Percentiles rank a stretch among this genome's conserved stretches.
phyloP scores from a whole-genome alignment of 2,329 filamentous ascomycete species.

The Raffaelea arxii region DNA sequence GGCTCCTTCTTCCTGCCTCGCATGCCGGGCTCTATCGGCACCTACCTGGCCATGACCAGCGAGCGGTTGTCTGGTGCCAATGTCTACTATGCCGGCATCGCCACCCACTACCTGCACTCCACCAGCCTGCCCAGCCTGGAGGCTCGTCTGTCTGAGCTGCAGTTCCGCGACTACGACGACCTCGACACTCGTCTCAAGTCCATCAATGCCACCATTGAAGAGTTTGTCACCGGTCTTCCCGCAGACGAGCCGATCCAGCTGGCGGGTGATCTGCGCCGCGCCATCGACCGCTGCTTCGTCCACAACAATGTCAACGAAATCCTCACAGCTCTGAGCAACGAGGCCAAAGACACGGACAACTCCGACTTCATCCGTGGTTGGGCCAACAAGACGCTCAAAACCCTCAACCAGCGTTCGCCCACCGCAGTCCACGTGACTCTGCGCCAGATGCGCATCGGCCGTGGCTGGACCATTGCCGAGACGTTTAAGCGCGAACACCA shows the following conservation, averaged over 20 bases:
- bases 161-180: slow-evolving; percentile 69
- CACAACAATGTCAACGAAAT: slow-evolving; percentile 61
- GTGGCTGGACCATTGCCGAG: slow-evolving; percentile 69
- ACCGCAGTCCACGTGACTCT: slow-evolving; percentile 79
- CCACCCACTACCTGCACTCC: slow-evolving; percentile 94
- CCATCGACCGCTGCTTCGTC: slow-evolving; percentile 78
- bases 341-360: slow-evolving; percentile 60
- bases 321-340: slow-evolving; percentile 53
- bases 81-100: slow-evolving; percentile 81
- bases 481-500: slow-evolving; percentile 79
- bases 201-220: slow-evolving; percentile 83
- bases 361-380: slow-evolving; percentile 56
- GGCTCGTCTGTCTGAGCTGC: slow-evolving; percentile 75
- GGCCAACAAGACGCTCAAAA: slow-evolving; percentile 68
- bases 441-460: slow-evolving; percentile 68
- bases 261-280: slow-evolving; percentile 59
- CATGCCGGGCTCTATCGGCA: slow-evolving; percentile 78
- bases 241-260: slow-evolving; percentile 59
- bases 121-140: slow-evolving; percentile 74
- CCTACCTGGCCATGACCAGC: slow-evolving; percentile 88
- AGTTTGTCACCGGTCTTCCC: slow-evolving; percentile 81
- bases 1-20: slow-evolving; percentile 92
- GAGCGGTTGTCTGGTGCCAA: slow-evolving; percentile 74
- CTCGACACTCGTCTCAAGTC: slow-evolving; percentile 54
- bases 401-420: slow-evolving; percentile 70